Evolutionary conservation across 306 rosid genomes (phyloP).

Genomic region (Sindora glabra): DNA sequence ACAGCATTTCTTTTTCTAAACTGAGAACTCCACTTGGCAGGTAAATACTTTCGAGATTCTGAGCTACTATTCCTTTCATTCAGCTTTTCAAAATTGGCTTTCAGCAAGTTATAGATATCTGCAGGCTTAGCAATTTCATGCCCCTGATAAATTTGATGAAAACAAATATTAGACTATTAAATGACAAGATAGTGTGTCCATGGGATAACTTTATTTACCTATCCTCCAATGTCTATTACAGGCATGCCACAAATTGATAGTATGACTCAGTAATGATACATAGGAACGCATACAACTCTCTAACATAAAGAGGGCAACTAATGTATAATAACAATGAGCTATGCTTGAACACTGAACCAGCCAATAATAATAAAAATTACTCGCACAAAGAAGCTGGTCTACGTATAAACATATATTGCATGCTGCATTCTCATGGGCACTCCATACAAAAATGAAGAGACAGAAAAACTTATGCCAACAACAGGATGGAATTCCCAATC

Average conservation of each 20-base stretch:
- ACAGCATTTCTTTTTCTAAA: constrained; percentile 27
- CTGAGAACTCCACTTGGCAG: constrained; percentile 38
- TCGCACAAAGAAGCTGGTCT: not conserved
- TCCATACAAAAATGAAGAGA: not conserved
- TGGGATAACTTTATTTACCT: too few species aligned
- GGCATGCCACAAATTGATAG: too few species aligned
- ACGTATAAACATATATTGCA: not conserved
- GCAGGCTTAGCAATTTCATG: constrained; percentile 44
- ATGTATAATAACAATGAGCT: not conserved
- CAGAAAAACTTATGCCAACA: not conserved
- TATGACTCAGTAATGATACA: too few species aligned
- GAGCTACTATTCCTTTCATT: constrained; percentile 16
- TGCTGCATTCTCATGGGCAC: not conserved
- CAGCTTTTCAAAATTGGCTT: constrained; percentile 26
- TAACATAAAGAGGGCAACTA: too few species aligned
- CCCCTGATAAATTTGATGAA: constrained; percentile 38
- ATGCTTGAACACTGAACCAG: not conserved
- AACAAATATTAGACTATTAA: constrained; percentile 1
- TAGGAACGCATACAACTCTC: too few species aligned
- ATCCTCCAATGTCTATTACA: too few species aligned
- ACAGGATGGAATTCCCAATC: not conserved
- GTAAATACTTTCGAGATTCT: constrained; percentile 13
- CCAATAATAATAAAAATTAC: not conserved
- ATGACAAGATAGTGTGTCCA: too few species aligned
- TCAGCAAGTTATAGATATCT: constrained; percentile 50